Evolutionary conservation across 345 rosid genomes (phyloP).

Genomic region (Excoecaria agallocha): DNA sequence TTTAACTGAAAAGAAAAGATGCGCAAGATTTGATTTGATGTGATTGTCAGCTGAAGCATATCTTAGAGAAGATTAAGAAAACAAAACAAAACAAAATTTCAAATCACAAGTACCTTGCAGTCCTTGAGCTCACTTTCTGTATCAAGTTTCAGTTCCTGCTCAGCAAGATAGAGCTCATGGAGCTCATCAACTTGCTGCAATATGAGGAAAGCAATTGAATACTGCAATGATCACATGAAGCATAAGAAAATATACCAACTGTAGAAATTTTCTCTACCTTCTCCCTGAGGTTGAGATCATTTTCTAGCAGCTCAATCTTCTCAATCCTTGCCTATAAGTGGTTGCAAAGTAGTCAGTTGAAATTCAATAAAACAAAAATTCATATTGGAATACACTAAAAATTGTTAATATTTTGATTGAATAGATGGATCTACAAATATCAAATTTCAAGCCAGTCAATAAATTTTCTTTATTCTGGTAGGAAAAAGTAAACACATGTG

Average conservation of each 20-base stretch:
- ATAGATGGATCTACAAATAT: neutral
- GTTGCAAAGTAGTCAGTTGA: neutral
- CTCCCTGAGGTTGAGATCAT: slow-evolving; percentile 50
- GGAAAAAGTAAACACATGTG: neutral
- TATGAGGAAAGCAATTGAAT: slow-evolving; percentile 16
- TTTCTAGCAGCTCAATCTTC: slow-evolving; percentile 80
- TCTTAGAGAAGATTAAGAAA: slow-evolving; percentile 8
- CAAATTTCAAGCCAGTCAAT: neutral
- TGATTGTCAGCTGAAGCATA: slow-evolving; percentile 12
- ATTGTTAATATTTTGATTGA: neutral
- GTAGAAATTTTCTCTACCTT: slow-evolving; percentile 41
- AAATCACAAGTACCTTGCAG: slow-evolving; percentile 52
- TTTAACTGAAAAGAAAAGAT: slow-evolving; percentile 44
- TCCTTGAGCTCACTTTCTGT: slow-evolving; percentile 57
- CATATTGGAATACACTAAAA: neutral
- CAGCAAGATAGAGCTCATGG: slow-evolving; percentile 58
- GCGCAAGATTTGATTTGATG: neutral
- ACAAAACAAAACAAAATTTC: neutral
- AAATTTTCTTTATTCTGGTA: neutral
- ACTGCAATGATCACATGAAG: neutral
- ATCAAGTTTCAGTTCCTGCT: slow-evolving; percentile 68
- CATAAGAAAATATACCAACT: neutral
- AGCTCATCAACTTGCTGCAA: slow-evolving; percentile 65
- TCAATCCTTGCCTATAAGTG: slow-evolving; percentile 57
- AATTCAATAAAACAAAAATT: slow-evolving; percentile 12